phyloP scores from a whole-genome alignment of 768 basidiomycete species.

The Austroboletus eburneus region DNA sequence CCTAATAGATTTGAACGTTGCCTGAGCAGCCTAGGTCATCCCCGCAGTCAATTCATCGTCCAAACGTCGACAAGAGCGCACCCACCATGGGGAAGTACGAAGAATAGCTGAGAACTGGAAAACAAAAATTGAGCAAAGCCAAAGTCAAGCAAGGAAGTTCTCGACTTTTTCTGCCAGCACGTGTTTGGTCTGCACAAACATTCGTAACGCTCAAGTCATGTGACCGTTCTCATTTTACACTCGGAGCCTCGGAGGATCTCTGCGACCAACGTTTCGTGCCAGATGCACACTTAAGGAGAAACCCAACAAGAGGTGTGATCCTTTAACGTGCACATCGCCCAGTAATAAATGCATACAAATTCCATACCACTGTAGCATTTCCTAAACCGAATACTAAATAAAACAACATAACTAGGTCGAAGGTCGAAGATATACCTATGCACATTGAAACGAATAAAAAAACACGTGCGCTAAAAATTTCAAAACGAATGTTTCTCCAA shows the following conservation, averaged over 20 bases:
- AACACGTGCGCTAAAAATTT: conserved; percentile 7
- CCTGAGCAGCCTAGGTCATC: conserved; percentile 65
- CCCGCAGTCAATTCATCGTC: background rate
- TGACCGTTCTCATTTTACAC: conserved; percentile 18
- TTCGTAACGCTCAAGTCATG: conserved; percentile 15
- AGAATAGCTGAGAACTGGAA: conserved; percentile 8
- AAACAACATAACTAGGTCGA: conserved; percentile 19
- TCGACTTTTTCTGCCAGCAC: conserved; percentile 16
- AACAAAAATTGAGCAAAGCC: conserved; percentile 23
- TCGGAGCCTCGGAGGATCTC: too few species aligned
- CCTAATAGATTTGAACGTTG: conserved; percentile 95
- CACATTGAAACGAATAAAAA: conserved; percentile 18
- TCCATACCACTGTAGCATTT: conserved; percentile 1
- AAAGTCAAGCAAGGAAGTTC: conserved; percentile 7
- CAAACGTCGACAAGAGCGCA: too few species aligned
- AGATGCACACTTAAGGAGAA: background rate
- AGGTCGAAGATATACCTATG: conserved; percentile 20
- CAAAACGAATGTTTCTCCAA: background rate
- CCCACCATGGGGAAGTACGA: conserved; percentile 27
- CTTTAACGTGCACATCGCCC: background rate
- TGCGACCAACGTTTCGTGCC: background rate
- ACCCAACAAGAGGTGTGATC: background rate
- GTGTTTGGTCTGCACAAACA: conserved; percentile 30
- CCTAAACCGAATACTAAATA: conserved; percentile 6
- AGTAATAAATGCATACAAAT: background rate